Evolutionary conservation across 345 rosid species (phyloP), one percentile per base, ranked within the genome.

Genomic region (Brassica cretica): DNA sequence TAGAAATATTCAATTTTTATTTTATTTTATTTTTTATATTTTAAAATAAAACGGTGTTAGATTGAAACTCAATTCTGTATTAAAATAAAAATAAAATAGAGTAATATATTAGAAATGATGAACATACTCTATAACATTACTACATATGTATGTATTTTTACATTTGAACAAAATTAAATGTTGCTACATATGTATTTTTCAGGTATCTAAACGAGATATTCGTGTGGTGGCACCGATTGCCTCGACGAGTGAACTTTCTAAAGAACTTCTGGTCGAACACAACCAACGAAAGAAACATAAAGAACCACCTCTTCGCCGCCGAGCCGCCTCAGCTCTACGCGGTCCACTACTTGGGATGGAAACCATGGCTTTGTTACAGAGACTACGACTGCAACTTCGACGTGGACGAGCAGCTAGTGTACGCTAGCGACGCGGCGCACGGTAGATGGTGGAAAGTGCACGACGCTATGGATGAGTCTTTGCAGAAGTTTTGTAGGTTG

Each of bases 331-430:
- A 88, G 74, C 77, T 94, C 11, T 94, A 94, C 70, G 63, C 94
- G 10, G 83, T 94, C 9, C 98, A 94, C 74, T 94, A 87, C 82
- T 80, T 94, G 64, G 98, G 98, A 1, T 80, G 83, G 79, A 94
- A 92, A 83, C 98, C 98, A 1, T 93, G 98, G 98, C 84, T 79
- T 61, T 94, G 98, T 59, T 94, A 92, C 44, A 88, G 97, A 73
- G 98, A 94, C 80, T 92, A 94, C 66, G 98, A 91, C 66, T 94
- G 98, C 75, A 94, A 94, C 84, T 90, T 87, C 88, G 85, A 92
- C 72, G 83, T 87, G 4, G 78, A 71, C 0, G 83, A 82, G 14
- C 90, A 87, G 25, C 71, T 81, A 7, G 97, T 93, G n/a, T 94
- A 89, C 65, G 98, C 98, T 6, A 94, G 98, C 32, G 98, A 94